Base-by-base conservation (phyloP, 176 grass and related monocot species). In the Coix lacrymajobi region DNA sequence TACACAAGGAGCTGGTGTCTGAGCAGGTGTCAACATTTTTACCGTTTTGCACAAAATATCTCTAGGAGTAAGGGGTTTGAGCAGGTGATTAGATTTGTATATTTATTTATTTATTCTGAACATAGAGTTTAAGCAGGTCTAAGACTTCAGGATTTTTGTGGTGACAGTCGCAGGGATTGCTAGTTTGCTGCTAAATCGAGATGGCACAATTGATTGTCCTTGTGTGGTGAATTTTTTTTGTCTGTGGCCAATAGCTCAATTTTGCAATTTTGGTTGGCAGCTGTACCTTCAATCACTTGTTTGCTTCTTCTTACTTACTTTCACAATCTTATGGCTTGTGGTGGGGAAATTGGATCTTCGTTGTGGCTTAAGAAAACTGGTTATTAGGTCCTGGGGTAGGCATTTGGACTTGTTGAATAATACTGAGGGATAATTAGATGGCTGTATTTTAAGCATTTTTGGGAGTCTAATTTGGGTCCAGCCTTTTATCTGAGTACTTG, bases 101-200 rank as follows among this genome's bases (percentile, higher is more conserved):
- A 29, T 29, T 62, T 14, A 12, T 62, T 62, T 62, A 2, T 25
- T 28, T 62, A 14, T 26, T 11, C 24, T 12, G 11, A 14, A 24
- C 37, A 39, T 39, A 64, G 73, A 33, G 86, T 88, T 83, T 88
- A 64, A 83, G 86, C 4, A 7, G 41, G n/a, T 32, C n/a, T 9
- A 29, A 28, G 26, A 39, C 32, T 54, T 45, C 3, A 29, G 85
- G n/a, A 17, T 9, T 25, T 43, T 6, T n/a, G 24, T 5, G 51
- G 49, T 39, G 49, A 57, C 4, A 7, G 3, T 62, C 17, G 6
- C 4, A 15, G 31, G 24, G 11, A 32, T 63, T 9, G 40, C 8
- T n/a, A 62, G 15, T 7, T 39, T 70, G n/a, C 6, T 70, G 12
- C 3, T 63, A 19, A 17, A 17, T 69, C 11, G 12, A 16, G 64